These are phyloP conservation scores for Brassica carinata DNA, from an alignment of 345 rosid genomes.

Conservation along the genomic window DNA sequence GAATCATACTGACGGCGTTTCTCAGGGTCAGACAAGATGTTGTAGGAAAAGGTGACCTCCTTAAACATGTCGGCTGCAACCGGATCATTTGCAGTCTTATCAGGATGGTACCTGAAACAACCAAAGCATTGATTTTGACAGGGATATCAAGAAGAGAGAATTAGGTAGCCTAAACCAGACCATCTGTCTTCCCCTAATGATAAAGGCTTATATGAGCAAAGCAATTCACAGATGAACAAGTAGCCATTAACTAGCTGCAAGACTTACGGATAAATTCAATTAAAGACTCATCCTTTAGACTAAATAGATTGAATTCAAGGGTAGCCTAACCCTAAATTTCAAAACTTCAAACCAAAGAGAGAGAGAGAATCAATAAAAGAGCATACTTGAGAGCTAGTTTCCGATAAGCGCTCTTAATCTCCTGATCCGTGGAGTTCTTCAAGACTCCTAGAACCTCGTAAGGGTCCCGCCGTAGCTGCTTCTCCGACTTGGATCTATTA, in stretches of 20 bases:
- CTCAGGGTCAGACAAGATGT: slow-evolving; percentile 88
- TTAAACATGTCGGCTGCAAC: slow-evolving; percentile 90
- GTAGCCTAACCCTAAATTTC: slow-evolving; percentile 18
- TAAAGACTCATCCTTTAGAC: neutral
- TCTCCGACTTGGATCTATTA: slow-evolving; percentile 70
- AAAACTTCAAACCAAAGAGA: slow-evolving; percentile 2
- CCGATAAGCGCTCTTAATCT: slow-evolving; percentile 86
- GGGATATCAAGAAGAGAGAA: neutral
- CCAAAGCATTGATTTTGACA: neutral
- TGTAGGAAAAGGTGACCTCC: slow-evolving; percentile 93
- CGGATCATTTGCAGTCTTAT: slow-evolving; percentile 93
- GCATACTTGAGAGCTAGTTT: slow-evolving; percentile 94
- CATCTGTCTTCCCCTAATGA: neutral
- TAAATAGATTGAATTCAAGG: slow-evolving; percentile 13
- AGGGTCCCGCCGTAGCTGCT: slow-evolving; percentile 87
- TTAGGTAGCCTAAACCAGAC: slow-evolving; percentile 7
- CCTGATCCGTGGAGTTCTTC: slow-evolving; percentile 84
- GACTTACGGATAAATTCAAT: neutral
- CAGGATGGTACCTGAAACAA: slow-evolving; percentile 93
- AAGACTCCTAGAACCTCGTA: slow-evolving; percentile 84
- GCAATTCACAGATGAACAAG: neutral
- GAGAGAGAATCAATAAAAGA: neutral
- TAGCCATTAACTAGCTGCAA: neutral
- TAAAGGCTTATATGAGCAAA: neutral
- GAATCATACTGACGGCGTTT: slow-evolving; percentile 83